These are phyloP conservation scores for Metarhizium brunneum DNA, from an alignment of 2,329 filamentous ascomycete species.

Conservation along the genomic window DNA sequence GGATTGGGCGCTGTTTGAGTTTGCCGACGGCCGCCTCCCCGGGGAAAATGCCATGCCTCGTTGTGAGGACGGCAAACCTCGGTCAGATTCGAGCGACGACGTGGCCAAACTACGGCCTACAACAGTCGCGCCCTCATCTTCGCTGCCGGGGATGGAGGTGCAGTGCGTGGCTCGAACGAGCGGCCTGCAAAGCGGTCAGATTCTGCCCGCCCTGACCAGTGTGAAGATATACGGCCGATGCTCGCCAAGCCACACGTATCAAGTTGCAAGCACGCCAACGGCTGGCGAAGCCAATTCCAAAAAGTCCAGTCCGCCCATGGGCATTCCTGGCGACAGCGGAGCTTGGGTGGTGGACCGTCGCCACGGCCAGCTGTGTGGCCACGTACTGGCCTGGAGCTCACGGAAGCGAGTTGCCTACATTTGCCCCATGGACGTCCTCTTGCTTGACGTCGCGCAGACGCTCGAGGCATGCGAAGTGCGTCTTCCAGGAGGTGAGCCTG, in stretches of 20 bases:
- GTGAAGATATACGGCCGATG: constrained; percentile 81
- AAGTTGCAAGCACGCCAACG: constrained; percentile 37
- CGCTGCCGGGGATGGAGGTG: constrained; percentile 66
- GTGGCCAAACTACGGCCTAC: constrained; percentile 39
- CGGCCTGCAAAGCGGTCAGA: constrained; percentile 69
- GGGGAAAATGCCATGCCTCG: constrained; percentile 59
- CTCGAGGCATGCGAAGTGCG: constrained; percentile 61
- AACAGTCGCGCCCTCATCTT: constrained; percentile 47
- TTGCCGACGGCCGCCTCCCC: constrained; percentile 62
- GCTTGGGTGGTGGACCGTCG: constrained; percentile 84
- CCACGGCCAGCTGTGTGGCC: constrained; percentile 74
- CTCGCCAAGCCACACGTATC: constrained; percentile 66
- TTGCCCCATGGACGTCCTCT: constrained; percentile 84
- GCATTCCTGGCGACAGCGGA: constrained; percentile 80
- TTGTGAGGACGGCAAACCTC: constrained; percentile 9
- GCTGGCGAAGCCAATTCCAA: constrained; percentile 4
- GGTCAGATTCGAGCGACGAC: constrained; percentile 15
- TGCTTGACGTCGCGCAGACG: constrained; percentile 76
- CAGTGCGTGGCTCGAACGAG: constrained; percentile 85
- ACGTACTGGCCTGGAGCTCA: constrained; percentile 81
- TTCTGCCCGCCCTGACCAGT: constrained; percentile 68
- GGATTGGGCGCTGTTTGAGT: constrained; percentile 87
- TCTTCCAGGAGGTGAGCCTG: constrained; percentile 52
- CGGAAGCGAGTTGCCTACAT: constrained; percentile 81
- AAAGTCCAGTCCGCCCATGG: constrained; percentile 31